Base-by-base conservation (phyloP, 176 grass and related monocot genomes). In the Neostapfia colusana region DNA sequence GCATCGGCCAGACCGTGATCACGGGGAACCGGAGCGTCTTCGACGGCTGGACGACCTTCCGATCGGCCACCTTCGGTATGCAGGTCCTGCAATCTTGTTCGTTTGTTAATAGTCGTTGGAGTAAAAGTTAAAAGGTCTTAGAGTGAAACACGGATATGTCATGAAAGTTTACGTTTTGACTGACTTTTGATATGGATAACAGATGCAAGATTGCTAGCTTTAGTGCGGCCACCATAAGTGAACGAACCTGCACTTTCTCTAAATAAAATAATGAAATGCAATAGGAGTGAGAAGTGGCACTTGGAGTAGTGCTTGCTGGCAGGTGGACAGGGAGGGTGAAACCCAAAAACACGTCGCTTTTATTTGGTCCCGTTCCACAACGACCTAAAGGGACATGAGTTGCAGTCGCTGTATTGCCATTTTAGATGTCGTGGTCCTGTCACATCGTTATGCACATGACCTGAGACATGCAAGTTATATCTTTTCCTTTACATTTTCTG, bases 51-150 rank as follows among this genome's bases (percentile, higher is more conserved):
- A 98, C 91, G 6, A 98, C 95, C 67, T 98, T 98, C 73, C 73
- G 85, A 66, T 98, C 95, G 1, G 87, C 95, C 6, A 93, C 95
- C 41, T 91, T 92, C 7, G 95, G 95, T 98, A 85, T 59, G 48
- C 10, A 64, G 50, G 17, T 6, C 18, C 50, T 21, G 50, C 17
- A 7, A 8, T 59, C 10, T 1, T 48, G 4, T 63, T 61, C 9
- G 18, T 27, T 61, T 31, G 15, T 51, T 51, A 51, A 51, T 20
- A 17, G 17, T 20, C 5, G 48, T 51, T 51, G 48, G 17, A 51
- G 15, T 51, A 10, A 48, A 48, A 48, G 42, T 43, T 43, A 48
- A 48, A 48, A 3, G 45, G 2, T 48, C 14, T 48, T 1, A 48
- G 3, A 16, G 13, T 43, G 14, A 48, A 6, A 6, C 13, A 16